Percentiles rank a stretch among this genome's conserved stretches.
phyloP scores from a whole-genome alignment of 1,139 yeast genomes.

The Saccharomyces hybrid region DNA sequence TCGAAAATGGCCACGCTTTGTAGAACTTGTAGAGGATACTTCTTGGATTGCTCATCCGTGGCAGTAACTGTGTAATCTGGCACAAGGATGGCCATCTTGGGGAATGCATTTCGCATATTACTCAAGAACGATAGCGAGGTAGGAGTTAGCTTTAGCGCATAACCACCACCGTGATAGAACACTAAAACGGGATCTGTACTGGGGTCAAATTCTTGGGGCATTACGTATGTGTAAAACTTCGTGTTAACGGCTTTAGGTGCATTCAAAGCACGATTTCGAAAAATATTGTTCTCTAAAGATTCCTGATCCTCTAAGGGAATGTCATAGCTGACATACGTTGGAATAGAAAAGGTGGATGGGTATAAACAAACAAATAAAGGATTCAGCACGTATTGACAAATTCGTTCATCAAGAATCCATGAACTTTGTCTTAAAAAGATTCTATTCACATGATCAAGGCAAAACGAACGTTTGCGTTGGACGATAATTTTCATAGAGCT shows the following conservation, averaged over 20 bases:
- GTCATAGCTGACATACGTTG: background rate
- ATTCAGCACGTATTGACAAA: constrained; percentile 13
- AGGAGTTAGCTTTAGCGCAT: constrained; percentile 14
- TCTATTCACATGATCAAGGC: constrained; percentile 7
- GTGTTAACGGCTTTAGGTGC: background rate
- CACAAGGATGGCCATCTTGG: constrained; percentile 14
- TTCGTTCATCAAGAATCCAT: constrained; percentile 8
- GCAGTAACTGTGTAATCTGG: constrained; percentile 16
- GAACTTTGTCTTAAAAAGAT: constrained; percentile 17
- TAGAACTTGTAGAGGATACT: constrained; percentile 14
- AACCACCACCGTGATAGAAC: constrained; percentile 24
- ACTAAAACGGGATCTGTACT: constrained; percentile 12
- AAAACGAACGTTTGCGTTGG: constrained; percentile 1
- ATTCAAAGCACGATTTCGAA: background rate
- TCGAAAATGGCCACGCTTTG: constrained; percentile 14
- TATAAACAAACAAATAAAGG: constrained; percentile 12
- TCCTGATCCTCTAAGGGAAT: constrained; percentile 2
- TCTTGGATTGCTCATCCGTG: background rate
- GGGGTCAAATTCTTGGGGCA: constrained; percentile 13
- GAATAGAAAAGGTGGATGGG: background rate
- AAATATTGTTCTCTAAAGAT: constrained; percentile 1
- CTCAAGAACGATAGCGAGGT: constrained; percentile 11
- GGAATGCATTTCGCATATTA: constrained; percentile 10
- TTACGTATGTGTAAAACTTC: constrained; percentile 8
- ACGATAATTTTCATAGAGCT: constrained; percentile 1